Evolutionary conservation across 768 basidiomycete species (phyloP).

Genomic region (Mycena vitilis): DNA sequence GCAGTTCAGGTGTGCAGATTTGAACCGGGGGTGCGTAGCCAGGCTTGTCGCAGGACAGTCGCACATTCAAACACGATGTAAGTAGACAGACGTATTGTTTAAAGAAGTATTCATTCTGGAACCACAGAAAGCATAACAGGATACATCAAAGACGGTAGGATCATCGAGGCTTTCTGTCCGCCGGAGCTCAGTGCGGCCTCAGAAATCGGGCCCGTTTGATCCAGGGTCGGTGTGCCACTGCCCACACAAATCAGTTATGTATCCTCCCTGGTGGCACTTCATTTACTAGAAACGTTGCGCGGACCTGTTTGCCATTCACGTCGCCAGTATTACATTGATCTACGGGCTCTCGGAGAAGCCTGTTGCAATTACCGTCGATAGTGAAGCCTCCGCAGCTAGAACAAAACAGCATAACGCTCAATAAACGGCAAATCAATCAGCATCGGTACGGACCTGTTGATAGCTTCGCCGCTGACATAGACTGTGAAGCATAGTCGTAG

Average conservation of each 20-base stretch:
- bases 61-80: too few species aligned
- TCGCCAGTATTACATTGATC: conserved; percentile 35
- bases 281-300: not conserved
- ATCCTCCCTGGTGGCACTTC: conserved; percentile 26
- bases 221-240: conserved; percentile 33
- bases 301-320: conserved; percentile 24
- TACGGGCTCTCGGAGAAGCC: conserved; percentile 36
- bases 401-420: not conserved
- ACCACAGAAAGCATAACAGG: too few species aligned
- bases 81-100: too few species aligned
- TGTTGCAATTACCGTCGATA: conserved; percentile 36
- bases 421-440: not conserved
- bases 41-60: too few species aligned
- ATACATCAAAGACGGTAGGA: too few species aligned
- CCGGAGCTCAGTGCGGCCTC: not conserved
- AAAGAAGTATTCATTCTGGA: too few species aligned
- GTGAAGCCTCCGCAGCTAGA: conserved; percentile 6
- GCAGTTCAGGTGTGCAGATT: too few species aligned
- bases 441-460: not conserved
- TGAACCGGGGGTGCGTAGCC: too few species aligned
- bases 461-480: conserved; percentile 7
- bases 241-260: conserved; percentile 35
- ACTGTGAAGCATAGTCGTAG: conserved; percentile 13
- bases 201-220: conserved; percentile 5
- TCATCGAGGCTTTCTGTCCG: too few species aligned